Conservation (phyloP, 805 yeast genomes). For the Teunomyces gatunensis region DNA sequence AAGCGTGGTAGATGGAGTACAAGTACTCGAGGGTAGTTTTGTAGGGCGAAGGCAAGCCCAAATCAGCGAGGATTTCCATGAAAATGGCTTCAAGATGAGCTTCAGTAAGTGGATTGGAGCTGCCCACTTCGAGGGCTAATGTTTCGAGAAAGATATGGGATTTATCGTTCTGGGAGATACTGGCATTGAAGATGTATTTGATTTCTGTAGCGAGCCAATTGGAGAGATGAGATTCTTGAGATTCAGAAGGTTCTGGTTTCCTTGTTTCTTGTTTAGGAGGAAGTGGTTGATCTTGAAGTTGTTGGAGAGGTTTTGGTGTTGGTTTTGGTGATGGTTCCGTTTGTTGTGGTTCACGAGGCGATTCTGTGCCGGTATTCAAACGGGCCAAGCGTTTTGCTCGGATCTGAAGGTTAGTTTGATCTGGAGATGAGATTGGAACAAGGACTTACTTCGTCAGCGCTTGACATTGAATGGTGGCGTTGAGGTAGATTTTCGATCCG, state of each 20-base stretch:
- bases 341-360: not conserved
- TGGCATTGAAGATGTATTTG: slow-evolving; percentile 34
- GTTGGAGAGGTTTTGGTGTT: not conserved
- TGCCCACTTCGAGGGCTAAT: slow-evolving; percentile 22
- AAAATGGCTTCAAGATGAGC: slow-evolving; percentile 49
- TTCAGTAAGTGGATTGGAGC: slow-evolving; percentile 16
- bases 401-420: slow-evolving; percentile 31
- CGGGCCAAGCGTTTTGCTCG: slow-evolving; percentile 55
- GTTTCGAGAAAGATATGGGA: slow-evolving; percentile 21
- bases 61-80: slow-evolving; percentile 55
- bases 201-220: slow-evolving; percentile 43
- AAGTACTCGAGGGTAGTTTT: slow-evolving; percentile 48
- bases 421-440: not conserved
- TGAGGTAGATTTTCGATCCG: not conserved
- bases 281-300: not conserved
- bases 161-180: slow-evolving; percentile 11
- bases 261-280: not conserved
- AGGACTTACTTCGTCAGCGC: slow-evolving; percentile 19
- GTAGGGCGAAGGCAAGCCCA: slow-evolving; percentile 39
- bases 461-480: slow-evolving; percentile 2
- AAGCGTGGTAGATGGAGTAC: slow-evolving; percentile 41
- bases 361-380: slow-evolving; percentile 22
- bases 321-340: not conserved
- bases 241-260: not conserved
- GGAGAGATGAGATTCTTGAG: slow-evolving; percentile 3